A percentile compares a stretch with the other conserved stretches of the same genome.
Evolutionary conservation across 2,329 filamentous ascomycete genomes (phyloP).

Genomic region (Zalaria sp.): DNA sequence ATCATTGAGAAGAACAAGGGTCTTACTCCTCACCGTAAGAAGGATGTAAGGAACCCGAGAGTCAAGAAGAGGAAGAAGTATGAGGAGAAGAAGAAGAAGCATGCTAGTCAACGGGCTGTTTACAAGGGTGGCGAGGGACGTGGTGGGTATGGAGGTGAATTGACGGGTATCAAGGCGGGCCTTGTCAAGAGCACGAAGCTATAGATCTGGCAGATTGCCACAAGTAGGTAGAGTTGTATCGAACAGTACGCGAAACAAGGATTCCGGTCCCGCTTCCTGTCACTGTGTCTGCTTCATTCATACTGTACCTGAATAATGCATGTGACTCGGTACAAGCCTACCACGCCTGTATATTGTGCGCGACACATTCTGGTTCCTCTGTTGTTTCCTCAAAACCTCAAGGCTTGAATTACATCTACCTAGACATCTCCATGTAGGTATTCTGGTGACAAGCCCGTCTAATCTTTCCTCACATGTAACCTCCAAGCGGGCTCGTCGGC

Average conservation of each 20-base stretch:
- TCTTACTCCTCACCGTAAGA: constrained; percentile 74
- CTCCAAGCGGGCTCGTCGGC: no score
- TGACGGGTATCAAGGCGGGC: constrained; percentile 89
- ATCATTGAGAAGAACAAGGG: constrained; percentile 97
- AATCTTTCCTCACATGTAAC: no score
- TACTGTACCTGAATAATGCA: no score
- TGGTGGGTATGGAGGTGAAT: constrained; percentile 79
- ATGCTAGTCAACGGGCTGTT: constrained; percentile 69
- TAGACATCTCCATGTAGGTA: no score
- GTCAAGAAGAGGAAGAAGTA: constrained; percentile 98
- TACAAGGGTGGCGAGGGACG: constrained; percentile 77
- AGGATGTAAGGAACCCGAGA: constrained; percentile 86
- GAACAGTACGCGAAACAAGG: neutral
- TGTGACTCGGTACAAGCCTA: no score
- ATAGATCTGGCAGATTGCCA: constrained; percentile 26
- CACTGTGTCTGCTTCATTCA: no score
- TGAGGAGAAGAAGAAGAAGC: constrained; percentile 94
- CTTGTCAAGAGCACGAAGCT: constrained; percentile 90
- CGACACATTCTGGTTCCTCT: no score
- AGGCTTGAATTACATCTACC: no score
- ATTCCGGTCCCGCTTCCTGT: no score
- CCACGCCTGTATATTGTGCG: no score
- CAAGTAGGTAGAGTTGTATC: neutral
- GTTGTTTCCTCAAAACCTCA: no score
- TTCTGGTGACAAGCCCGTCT: no score